Conservation (phyloP, 305 asterid species). For the Solanum aculeatissimum region DNA sequence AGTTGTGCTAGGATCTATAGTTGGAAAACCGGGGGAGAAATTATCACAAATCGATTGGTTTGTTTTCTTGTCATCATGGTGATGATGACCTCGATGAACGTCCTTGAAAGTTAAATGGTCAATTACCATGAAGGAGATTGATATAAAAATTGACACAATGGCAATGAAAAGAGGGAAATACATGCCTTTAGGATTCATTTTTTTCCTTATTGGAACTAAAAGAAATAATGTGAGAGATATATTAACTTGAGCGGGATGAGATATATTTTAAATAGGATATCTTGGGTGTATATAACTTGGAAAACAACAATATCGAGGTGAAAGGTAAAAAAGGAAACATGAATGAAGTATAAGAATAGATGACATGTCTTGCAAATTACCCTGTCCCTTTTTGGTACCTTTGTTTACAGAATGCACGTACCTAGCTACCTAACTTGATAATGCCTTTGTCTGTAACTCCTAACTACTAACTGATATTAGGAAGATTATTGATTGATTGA, state of each 20-base stretch:
- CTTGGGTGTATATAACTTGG: background rate
- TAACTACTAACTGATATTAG: background rate
- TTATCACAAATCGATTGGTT: conserved; percentile 36
- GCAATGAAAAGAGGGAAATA: conserved; percentile 32
- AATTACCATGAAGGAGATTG: conserved; percentile 15
- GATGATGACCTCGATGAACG: conserved; percentile 9
- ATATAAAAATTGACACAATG: conserved; percentile 32
- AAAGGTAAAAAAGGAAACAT: conserved; percentile 8
- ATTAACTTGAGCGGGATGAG: background rate
- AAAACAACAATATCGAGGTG: conserved; percentile 12
- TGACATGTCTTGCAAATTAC: conserved; percentile 72
- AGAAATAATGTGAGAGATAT: background rate
- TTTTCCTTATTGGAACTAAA: conserved; percentile 1
- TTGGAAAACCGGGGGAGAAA: conserved; percentile 55
- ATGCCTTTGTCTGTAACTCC: background rate
- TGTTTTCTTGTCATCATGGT: conserved; percentile 3
- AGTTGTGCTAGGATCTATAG: conserved; percentile 46
- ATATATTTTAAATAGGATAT: conserved; percentile 7
- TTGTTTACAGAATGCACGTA: background rate
- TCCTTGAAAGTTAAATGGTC: background rate
- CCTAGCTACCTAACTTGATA: background rate
- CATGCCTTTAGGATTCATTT: conserved; percentile 28
- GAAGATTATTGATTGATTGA: background rate
- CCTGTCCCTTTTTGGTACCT: conserved; percentile 5
- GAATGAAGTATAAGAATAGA: background rate